Evolutionary conservation across 306 rosid genomes (phyloP), one percentile per base, ranked within the genome.

Genomic region (Astragalus membranaceus): DNA sequence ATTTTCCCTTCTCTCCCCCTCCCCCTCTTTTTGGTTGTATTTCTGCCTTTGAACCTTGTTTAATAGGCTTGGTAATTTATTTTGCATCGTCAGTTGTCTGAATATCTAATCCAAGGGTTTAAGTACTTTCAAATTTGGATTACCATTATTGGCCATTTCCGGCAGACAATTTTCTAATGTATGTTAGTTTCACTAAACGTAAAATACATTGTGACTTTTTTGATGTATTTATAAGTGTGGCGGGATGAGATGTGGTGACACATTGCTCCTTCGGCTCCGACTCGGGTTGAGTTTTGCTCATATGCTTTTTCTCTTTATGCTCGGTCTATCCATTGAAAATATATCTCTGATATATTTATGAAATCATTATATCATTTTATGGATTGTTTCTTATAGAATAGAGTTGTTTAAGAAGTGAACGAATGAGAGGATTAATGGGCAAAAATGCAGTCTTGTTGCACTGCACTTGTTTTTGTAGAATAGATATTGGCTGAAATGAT

Each of bases 61-160:
- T 67, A 64, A 9, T 75, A 75, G 86, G 77, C 47, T 47, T 73
- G 72, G 79, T 75, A 63, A 50, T 69, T 80, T 47, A 62, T 67
- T 79, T 82, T 74, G 5, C 56, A 67, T 39, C 71, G 16, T 63
- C 56, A 67, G 64, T 52, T 54, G 73, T 77, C 47, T 75, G 73
- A 73, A 66, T 68, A 64, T 75, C 8, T 4, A 35, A 3, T 35
- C 32, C 35, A 51, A 77, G 62, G 68, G 72, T 56, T 56, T 47
- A 44, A 10, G 67, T 41, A 75, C 75, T 68, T 65, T 61, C 83
- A 87, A 51, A 54, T 80, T 75, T 82, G 61, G 70, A 70, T 57
- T 36, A 63, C 79, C 69, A 16, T 76, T 76, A 53, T 70, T 82
- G 61, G 64, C 71, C 77, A 20, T 20, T 20, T 20, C 23, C 23